A percentile compares a stretch with the other conserved stretches of the same genome.
phyloP scores from a whole-genome alignment of 106 monocot species.

The Triglochin maritima region DNA sequence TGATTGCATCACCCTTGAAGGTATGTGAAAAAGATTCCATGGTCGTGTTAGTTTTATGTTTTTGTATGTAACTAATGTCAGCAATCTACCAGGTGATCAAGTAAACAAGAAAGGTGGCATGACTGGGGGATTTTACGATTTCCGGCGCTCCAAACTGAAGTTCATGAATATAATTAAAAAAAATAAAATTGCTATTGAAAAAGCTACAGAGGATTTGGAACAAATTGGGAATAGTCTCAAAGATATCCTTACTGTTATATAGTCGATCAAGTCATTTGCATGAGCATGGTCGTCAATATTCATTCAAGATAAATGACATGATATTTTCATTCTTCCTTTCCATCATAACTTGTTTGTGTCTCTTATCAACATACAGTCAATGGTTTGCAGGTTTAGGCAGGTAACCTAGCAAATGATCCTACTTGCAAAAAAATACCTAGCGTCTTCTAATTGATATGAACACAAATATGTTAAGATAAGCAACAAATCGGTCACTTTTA shows the following conservation, averaged over 20 bases:
- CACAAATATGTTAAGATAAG: no score
- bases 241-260: constrained; percentile 61
- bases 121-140: constrained; percentile 99
- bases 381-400: no score
- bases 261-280: no score
- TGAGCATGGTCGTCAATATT: no score
- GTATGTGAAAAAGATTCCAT: constrained; percentile 10
- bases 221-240: constrained; percentile 56
- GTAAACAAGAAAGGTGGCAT: constrained; percentile 99
- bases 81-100: constrained; percentile 69
- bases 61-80: background rate
- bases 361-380: no score
- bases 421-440: no score
- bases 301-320: no score
- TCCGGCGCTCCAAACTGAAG: constrained; percentile 77
- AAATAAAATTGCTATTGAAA: constrained; percentile 45
- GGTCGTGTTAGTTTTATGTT: background rate
- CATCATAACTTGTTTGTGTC: no score
- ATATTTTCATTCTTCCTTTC: no score
- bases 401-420: no score
- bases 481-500: no score
- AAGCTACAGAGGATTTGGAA: constrained; percentile 43
- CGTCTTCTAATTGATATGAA: no score
- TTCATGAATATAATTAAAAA: constrained; percentile 72
- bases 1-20: constrained; percentile 96